A percentile compares a stretch with the other conserved stretches of the same genome.
phyloP scores from a whole-genome alignment of 106 monocot genomes.

The Gastrodia elata region DNA sequence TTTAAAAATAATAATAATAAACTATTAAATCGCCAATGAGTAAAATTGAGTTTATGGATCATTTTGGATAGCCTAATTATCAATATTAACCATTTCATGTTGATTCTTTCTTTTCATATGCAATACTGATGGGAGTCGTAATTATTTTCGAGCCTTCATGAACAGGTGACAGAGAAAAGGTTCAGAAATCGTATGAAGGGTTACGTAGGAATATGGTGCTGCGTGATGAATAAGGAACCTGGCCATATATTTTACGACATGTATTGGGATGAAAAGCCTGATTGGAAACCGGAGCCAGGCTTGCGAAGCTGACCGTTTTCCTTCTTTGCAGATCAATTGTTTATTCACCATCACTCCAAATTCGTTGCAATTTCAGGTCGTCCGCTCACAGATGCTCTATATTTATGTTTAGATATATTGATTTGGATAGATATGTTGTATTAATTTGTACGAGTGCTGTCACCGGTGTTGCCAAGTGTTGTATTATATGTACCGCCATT shows the following conservation, averaged over 20 bases:
- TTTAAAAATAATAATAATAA: too few species aligned
- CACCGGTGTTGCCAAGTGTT: background rate
- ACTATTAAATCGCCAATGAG: too few species aligned
- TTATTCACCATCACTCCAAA: conserved; percentile 12
- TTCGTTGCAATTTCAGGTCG: background rate
- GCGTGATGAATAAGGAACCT: conserved; percentile 34
- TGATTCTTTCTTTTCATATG: background rate
- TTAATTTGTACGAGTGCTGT: background rate
- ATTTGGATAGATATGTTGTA: background rate
- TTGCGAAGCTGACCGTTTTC: conserved; percentile 55
- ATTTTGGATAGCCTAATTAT: too few species aligned
- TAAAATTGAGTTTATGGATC: too few species aligned
- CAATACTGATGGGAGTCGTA: background rate
- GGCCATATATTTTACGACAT: conserved; percentile 96
- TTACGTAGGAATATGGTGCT: conserved; percentile 93
- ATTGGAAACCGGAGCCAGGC: conserved; percentile 74
- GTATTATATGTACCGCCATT: too few species aligned
- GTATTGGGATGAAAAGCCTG: conserved; percentile 95
- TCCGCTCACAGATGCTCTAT: background rate
- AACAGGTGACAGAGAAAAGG: conserved; percentile 51
- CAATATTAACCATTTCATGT: background rate
- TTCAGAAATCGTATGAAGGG: conserved; percentile 78
- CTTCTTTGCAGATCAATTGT: conserved; percentile 21
- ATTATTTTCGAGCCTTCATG: background rate
- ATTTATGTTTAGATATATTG: background rate